Evolutionary conservation across 176 grass and related monocot species (phyloP), one percentile per base, ranked within the genome.

Genomic region (Avena eriantha): DNA sequence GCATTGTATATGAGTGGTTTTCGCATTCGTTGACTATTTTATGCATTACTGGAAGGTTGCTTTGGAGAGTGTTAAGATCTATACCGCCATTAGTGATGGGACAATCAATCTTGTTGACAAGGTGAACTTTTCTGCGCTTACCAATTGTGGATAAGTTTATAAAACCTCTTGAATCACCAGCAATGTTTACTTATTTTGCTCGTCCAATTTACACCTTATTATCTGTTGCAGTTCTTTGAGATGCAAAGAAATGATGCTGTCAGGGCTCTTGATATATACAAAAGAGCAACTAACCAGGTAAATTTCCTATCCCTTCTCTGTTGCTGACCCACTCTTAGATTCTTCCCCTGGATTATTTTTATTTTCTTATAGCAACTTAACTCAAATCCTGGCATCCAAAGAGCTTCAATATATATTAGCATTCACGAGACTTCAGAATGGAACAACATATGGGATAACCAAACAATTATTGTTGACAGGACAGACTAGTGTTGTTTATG

Each of bases 91-190:
- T 86, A 99, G 83, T 82, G 97, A 99, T 35, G 94, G 94, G 70
- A 95, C 92, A 79, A 84, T 93, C 70, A 99, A 97, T 93, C 87
- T 95, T 82, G 97, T 97, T 89, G 97, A 99, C 78, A 99, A 99
- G 97, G 97, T 99, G 75, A 84, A 47, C 34, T 61, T 47, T 81
- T 51, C 67, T 85, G 19, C 61, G 41, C 49, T 56, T 64, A 66
- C 1, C 10, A 85, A 18, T 73, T 61, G 34, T 41, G 39, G 69
- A 77, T 54, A 60, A 53, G n/a, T 84, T 60, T 61, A 16, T 58
- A 57, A 59, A 87, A 60, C 36, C 8, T 69, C 9, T 24, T 54
- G 54, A 76, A 77, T 82, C 10, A 5, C 47, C 54, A 80, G 39
- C 77, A 68, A 78, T 85, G 0, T 90, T 87, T n/a, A 10, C 71